These are phyloP conservation scores for Pleurotus tuoliensis DNA, from an alignment of 768 basidiomycete genomes.

Conservation along the genomic window DNA sequence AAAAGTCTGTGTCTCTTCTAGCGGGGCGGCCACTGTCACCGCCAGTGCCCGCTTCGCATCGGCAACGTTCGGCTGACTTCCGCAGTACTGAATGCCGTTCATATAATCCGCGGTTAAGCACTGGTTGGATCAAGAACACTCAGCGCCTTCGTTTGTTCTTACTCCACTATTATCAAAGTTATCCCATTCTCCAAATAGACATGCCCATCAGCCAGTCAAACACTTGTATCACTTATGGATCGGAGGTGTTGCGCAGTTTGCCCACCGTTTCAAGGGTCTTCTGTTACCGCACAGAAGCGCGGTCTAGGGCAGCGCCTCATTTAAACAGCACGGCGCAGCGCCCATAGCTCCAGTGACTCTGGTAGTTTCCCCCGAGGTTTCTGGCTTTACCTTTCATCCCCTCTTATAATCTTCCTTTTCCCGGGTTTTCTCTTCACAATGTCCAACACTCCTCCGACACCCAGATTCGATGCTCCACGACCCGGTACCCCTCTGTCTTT, in stretches of 20 bases:
- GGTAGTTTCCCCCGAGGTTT: constrained; percentile 5
- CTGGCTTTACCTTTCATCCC: not conserved
- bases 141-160: too few species aligned
- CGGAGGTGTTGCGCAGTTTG: not conserved
- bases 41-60: too few species aligned
- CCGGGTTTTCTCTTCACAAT: not conserved
- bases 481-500: not conserved
- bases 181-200: too few species aligned
- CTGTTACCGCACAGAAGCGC: not conserved
- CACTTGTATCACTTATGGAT: not conserved
- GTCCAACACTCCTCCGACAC: constrained; percentile 5
- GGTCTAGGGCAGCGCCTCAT: constrained; percentile 7
- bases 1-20: too few species aligned
- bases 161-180: too few species aligned
- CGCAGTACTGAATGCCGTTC: too few species aligned
- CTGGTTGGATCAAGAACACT: too few species aligned
- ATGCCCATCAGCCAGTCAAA: too few species aligned
- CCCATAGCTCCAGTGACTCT: constrained; percentile 1
- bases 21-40: too few species aligned
- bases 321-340: constrained; percentile 6
- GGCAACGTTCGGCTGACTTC: too few species aligned
- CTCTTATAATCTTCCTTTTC: not conserved
- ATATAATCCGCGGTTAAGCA: too few species aligned
- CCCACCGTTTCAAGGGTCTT: not conserved
- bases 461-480: not conserved